Evolutionary conservation across 2,329 filamentous ascomycete species (phyloP).

Genomic region (Colletotrichum sp.): DNA sequence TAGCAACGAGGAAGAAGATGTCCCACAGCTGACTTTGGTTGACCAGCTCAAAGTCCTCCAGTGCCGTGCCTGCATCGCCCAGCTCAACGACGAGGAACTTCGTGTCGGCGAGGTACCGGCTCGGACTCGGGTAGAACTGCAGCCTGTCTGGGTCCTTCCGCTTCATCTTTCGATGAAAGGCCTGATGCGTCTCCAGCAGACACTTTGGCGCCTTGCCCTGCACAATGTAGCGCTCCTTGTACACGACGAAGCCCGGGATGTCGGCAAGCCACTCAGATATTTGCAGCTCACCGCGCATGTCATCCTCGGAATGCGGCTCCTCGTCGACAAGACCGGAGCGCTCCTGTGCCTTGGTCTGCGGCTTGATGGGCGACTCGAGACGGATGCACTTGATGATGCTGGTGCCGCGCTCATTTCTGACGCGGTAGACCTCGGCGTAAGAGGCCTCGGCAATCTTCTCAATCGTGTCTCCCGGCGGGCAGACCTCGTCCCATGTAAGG

Average conservation of each 20-base stretch:
- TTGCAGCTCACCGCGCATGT: slow-evolving; percentile 62
- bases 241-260: slow-evolving; percentile 69
- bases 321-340: slow-evolving; percentile 62
- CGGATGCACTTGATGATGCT: slow-evolving; percentile 71
- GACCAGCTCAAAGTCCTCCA: slow-evolving; percentile 62
- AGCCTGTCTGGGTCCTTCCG: slow-evolving; percentile 59
- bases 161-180: slow-evolving; percentile 59
- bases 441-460: slow-evolving; percentile 72
- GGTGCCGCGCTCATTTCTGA: slow-evolving; percentile 62
- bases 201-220: slow-evolving; percentile 58
- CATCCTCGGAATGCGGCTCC: slow-evolving; percentile 58
- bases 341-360: slow-evolving; percentile 62
- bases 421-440: slow-evolving; percentile 69
- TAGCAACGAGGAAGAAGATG: slow-evolving; percentile 63
- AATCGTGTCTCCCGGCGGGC: slow-evolving; percentile 56
- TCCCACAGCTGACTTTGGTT: slow-evolving; percentile 64
- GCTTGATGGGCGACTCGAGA: slow-evolving; percentile 61
- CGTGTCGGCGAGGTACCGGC: slow-evolving; percentile 61
- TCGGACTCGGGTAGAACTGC: slow-evolving; percentile 68
- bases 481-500: slow-evolving; percentile 63
- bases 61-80: slow-evolving; percentile 64
- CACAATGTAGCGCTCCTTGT: slow-evolving; percentile 68
- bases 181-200: slow-evolving; percentile 64
- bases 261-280: slow-evolving; percentile 70
- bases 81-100: slow-evolving; percentile 67